phyloP scores from a whole-genome alignment of 2,329 filamentous ascomycete genomes.

The Ilyonectria robusta region DNA sequence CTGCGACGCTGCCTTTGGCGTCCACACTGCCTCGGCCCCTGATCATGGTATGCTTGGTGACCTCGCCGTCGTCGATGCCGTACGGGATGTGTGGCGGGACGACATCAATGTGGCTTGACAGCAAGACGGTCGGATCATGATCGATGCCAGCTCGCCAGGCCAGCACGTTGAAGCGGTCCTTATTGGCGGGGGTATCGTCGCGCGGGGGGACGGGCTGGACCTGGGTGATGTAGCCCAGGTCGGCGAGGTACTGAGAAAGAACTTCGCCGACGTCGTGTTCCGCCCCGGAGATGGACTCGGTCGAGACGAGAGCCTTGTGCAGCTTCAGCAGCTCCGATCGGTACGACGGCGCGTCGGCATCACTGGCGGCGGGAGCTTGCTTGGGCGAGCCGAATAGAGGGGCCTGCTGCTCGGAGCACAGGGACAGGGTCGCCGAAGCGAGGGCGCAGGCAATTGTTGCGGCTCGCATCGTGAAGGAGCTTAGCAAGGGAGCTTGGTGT shows the following conservation, averaged over 20 bases:
- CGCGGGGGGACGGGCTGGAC: constrained; percentile 57
- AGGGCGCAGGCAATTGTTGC: constrained; percentile 26
- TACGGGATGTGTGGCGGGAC: constrained; percentile 83
- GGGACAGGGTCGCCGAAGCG: constrained; percentile 27
- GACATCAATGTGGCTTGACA: constrained; percentile 87
- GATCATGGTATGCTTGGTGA: constrained; percentile 67
- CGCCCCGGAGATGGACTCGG: constrained; percentile 78
- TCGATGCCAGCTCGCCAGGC: constrained; percentile 70
- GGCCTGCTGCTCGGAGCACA: constrained; percentile 18
- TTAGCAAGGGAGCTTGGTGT: neutral
- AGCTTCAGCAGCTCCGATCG: constrained; percentile 74
- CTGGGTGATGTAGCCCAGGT: constrained; percentile 59
- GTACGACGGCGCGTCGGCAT: constrained; percentile 50
- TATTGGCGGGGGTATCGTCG: constrained; percentile 47
- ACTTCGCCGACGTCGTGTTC: constrained; percentile 79
- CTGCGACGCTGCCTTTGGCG: constrained; percentile 78
- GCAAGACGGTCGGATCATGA: constrained; percentile 71
- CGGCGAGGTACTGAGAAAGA: constrained; percentile 75
- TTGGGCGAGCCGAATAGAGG: constrained; percentile 11
- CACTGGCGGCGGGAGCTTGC: constrained; percentile 11
- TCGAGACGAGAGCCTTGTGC: constrained; percentile 82
- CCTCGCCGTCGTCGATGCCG: constrained; percentile 64
- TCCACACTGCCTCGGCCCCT: constrained; percentile 82
- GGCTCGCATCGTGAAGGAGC: constrained; percentile 27
- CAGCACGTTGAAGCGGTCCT: constrained; percentile 77